Conservation (phyloP, 805 yeast species). For the Wickerhamomyces xylosicus region DNA sequence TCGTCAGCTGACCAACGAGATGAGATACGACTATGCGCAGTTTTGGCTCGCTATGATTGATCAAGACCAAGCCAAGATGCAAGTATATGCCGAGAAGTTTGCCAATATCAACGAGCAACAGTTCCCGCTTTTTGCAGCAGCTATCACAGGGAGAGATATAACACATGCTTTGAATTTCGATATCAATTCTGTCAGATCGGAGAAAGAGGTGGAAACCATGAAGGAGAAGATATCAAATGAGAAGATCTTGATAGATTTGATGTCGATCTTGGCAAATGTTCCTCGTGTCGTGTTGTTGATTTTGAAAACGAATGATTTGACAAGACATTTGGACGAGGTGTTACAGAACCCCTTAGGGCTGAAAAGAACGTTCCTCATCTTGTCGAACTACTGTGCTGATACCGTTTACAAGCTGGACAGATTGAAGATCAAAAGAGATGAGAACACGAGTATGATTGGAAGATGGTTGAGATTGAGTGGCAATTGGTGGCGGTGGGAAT, state of each 20-base stretch:
- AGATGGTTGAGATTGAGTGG: neutral
- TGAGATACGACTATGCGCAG: slow-evolving; percentile 76
- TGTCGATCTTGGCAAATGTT: slow-evolving; percentile 66
- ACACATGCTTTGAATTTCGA: slow-evolving; percentile 63
- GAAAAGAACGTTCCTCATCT: slow-evolving; percentile 75
- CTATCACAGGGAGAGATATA: slow-evolving; percentile 90
- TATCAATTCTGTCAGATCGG: slow-evolving; percentile 40
- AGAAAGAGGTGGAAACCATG: slow-evolving; percentile 61
- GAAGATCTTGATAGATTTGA: slow-evolving; percentile 60
- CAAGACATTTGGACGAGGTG: slow-evolving; percentile 79
- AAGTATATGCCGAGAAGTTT: slow-evolving; percentile 60
- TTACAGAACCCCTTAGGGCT: slow-evolving; percentile 77
- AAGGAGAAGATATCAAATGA: slow-evolving; percentile 49
- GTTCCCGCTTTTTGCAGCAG: slow-evolving; percentile 81
- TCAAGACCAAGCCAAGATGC: slow-evolving; percentile 56
- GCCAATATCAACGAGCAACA: slow-evolving; percentile 72
- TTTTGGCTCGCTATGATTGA: slow-evolving; percentile 89
- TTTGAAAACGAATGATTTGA: slow-evolving; percentile 87
- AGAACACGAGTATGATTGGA: neutral
- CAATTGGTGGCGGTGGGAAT: neutral
- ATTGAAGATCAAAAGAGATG: neutral
- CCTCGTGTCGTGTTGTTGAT: slow-evolving; percentile 83
- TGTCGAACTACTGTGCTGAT: slow-evolving; percentile 83
- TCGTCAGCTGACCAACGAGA: slow-evolving; percentile 66
- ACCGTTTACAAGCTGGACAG: slow-evolving; percentile 61